phyloP scores from a whole-genome alignment of 2,329 filamentous ascomycete species.

The Metarhizium guizhouense region DNA sequence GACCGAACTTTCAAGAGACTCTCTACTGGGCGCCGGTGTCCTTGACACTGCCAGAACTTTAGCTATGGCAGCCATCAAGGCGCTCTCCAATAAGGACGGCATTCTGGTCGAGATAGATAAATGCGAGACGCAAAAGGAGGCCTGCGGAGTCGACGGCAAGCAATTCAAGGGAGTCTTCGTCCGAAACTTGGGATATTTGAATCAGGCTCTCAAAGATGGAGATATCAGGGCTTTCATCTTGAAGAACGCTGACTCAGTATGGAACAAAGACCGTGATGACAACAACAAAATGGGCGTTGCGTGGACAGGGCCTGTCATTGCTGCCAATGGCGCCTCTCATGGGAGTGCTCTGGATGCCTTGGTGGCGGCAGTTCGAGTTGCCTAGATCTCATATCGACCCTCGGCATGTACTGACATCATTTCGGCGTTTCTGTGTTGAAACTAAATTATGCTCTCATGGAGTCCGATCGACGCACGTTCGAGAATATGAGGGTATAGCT shows the following conservation, averaged over 20 bases:
- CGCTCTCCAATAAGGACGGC: constrained; percentile 33
- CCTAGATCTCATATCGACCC: constrained; percentile 9
- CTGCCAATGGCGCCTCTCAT: constrained; percentile 49
- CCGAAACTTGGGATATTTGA: constrained; percentile 52
- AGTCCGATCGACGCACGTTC: too few species aligned
- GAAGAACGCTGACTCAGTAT: constrained; percentile 56
- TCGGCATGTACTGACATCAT: not conserved
- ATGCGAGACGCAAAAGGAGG: constrained; percentile 22
- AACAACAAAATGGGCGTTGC: constrained; percentile 47
- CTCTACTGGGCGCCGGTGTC: constrained; percentile 26
- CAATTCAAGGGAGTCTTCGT: constrained; percentile 69
- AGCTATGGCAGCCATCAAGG: constrained; percentile 41
- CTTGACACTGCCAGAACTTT: constrained; percentile 36
- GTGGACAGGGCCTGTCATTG: constrained; percentile 54
- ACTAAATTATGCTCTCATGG: not conserved
- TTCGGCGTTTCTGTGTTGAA: not conserved
- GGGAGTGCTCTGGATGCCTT: constrained; percentile 58
- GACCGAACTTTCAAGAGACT: constrained; percentile 40
- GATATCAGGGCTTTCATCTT: constrained; percentile 45
- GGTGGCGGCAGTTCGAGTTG: constrained; percentile 46
- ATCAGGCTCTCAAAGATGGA: constrained; percentile 38
- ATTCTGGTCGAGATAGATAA: constrained; percentile 33
- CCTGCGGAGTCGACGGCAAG: constrained; percentile 39
- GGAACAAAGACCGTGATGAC: constrained; percentile 45
- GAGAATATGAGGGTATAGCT: not conserved